These are phyloP conservation scores for Leucocoprinus leucothites DNA, from an alignment of 768 basidiomycete genomes.

Conservation along the genomic window DNA sequence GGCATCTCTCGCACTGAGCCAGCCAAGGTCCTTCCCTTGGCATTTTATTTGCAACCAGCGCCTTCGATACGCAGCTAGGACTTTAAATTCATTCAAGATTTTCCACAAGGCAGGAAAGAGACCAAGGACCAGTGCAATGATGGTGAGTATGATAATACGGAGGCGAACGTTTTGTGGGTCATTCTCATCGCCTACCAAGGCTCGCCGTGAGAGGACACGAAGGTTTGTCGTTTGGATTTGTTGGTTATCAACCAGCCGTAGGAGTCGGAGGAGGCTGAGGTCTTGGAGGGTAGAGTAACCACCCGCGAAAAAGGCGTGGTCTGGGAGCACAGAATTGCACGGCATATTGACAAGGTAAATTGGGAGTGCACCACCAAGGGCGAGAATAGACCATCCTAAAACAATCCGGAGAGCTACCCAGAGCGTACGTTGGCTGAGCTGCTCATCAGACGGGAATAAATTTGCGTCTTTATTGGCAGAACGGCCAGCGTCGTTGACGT, in stretches of 20 bases:
- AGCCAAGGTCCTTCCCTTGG: conserved; percentile 70
- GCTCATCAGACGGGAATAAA: conserved; percentile 72
- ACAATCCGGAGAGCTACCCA: conserved; percentile 65
- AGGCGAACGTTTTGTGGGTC: conserved; percentile 45
- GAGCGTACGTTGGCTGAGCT: conserved; percentile 67
- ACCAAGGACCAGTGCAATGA: conserved; percentile 57
- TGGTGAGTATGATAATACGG: conserved; percentile 67
- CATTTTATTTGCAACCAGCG: conserved; percentile 65
- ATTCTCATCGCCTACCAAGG: conserved; percentile 25
- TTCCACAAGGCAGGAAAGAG: conserved; percentile 64
- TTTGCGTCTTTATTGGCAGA: conserved; percentile 47
- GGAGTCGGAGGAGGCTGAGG: conserved; percentile 71
- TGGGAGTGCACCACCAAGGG: conserved; percentile 69
- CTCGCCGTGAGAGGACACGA: conserved; percentile 29
- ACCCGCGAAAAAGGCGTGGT: conserved; percentile 46
- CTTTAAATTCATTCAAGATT: conserved; percentile 62
- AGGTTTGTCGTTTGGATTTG: conserved; percentile 30
- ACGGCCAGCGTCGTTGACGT: conserved; percentile 53
- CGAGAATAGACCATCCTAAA: conserved; percentile 65
- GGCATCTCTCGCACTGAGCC: conserved; percentile 60
- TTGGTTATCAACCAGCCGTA: conserved; percentile 53
- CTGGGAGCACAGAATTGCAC: conserved; percentile 56
- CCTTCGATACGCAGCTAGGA: conserved; percentile 48
- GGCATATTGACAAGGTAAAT: conserved; percentile 68
- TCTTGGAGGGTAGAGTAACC: conserved; percentile 69